Evolutionary conservation across 768 basidiomycete genomes (phyloP).

Genomic region (Pisolithus microcarpus): DNA sequence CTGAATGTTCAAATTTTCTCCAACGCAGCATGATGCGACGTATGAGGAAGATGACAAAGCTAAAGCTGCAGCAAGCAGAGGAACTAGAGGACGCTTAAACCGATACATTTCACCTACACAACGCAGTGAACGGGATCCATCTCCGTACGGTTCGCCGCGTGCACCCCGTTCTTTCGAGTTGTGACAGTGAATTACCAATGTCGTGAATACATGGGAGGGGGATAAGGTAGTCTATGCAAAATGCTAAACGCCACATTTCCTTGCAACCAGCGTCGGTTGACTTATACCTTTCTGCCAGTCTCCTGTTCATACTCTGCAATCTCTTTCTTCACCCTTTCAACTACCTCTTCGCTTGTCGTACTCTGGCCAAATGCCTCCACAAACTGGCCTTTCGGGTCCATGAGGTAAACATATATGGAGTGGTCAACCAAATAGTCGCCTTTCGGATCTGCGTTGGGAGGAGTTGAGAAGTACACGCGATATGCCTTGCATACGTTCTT

Average conservation of each 20-base stretch:
- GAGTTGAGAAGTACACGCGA: slow-evolving; percentile 97
- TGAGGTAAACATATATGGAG: slow-evolving; percentile 95
- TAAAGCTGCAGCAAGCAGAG: slow-evolving; percentile 45
- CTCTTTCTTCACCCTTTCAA: slow-evolving; percentile 52
- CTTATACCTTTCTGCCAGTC: slow-evolving; percentile 25
- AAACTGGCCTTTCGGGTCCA: slow-evolving; percentile 92
- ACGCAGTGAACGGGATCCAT: slow-evolving; percentile 1
- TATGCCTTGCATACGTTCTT: slow-evolving; percentile 92
- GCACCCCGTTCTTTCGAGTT: slow-evolving; percentile 6
- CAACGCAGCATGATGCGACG: slow-evolving; percentile 68
- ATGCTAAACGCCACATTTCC: neutral
- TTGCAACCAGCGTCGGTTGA: neutral
- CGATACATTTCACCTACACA: slow-evolving; percentile 6
- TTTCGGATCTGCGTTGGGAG: slow-evolving; percentile 73
- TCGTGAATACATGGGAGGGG: slow-evolving; percentile 5
- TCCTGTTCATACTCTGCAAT: slow-evolving; percentile 34
- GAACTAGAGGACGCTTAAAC: slow-evolving; percentile 28
- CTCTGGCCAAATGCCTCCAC: slow-evolving; percentile 95
- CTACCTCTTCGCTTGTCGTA: slow-evolving; percentile 60
- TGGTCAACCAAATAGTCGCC: slow-evolving; percentile 98
- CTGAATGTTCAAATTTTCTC: neutral
- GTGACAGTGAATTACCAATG: slow-evolving; percentile 1
- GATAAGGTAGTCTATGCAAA: slow-evolving; percentile 1
- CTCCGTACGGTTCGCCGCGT: neutral
- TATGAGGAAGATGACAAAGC: slow-evolving; percentile 78